These are phyloP conservation scores for Termitomyces sp. DNA, from an alignment of 1,284 basidiomycete genomes.

Conservation along the genomic window DNA sequence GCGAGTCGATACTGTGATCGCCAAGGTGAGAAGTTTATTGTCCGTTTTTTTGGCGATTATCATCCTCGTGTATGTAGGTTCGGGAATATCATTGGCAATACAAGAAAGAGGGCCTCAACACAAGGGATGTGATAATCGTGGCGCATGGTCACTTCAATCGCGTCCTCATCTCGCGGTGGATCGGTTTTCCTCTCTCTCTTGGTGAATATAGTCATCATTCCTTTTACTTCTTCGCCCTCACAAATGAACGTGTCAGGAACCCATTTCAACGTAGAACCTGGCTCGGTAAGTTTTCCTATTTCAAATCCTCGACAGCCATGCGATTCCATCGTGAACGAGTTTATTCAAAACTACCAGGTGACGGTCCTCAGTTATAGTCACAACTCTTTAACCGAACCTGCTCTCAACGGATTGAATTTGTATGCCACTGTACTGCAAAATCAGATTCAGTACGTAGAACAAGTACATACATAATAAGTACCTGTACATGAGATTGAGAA, in stretches of 20 bases:
- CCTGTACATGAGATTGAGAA: background rate
- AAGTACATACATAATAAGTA: too few species aligned
- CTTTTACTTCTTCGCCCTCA: slow-evolving; percentile 1
- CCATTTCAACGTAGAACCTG: slow-evolving; percentile 77
- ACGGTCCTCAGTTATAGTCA: slow-evolving; percentile 75
- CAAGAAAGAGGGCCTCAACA: slow-evolving; percentile 57
- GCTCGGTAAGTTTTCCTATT: slow-evolving; percentile 49
- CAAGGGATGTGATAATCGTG: slow-evolving; percentile 70
- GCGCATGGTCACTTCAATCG: slow-evolving; percentile 86
- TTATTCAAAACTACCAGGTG: slow-evolving; percentile 37
- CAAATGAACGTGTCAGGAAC: slow-evolving; percentile 42
- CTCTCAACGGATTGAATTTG: slow-evolving; percentile 69
- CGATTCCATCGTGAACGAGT: background rate
- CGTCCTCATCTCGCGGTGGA: slow-evolving; percentile 79
- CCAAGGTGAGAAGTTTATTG: slow-evolving; percentile 38
- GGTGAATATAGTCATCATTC: slow-evolving; percentile 37
- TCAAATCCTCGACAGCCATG: background rate
- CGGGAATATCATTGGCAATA: slow-evolving; percentile 72
- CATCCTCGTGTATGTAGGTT: slow-evolving; percentile 42
- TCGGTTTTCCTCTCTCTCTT: slow-evolving; percentile 58
- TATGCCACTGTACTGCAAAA: slow-evolving; percentile 43
- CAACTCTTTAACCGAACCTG: slow-evolving; percentile 68
- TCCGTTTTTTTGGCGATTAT: slow-evolving; percentile 3
- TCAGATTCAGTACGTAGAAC: background rate
- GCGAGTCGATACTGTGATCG: slow-evolving; percentile 76